Conservation (phyloP, 208 protist genomes). For the Balamuthia mandrillaris region DNA sequence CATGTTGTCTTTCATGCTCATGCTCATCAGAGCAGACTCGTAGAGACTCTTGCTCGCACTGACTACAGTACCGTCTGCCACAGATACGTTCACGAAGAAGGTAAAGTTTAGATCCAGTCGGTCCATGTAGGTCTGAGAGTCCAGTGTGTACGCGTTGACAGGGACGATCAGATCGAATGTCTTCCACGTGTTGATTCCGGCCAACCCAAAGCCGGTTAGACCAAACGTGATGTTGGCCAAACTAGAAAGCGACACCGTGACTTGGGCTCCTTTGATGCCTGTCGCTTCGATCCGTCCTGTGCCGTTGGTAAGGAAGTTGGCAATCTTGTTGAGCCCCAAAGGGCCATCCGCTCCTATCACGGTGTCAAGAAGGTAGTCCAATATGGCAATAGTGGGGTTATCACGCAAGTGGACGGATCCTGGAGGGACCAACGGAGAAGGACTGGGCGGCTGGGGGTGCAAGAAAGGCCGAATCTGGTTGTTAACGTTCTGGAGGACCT, state of each 20-base stretch:
- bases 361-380: conserved; percentile 37
- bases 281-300: not conserved
- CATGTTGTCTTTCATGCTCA: not conserved
- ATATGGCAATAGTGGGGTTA: not conserved
- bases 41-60: not conserved
- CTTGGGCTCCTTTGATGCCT: not conserved
- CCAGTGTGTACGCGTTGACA: not conserved
- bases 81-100: conserved; percentile 28
- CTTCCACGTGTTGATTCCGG: conserved; percentile 43
- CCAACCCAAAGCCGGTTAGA: not conserved
- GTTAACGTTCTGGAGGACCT: not conserved
- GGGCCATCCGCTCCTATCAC: conserved; percentile 30
- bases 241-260: not conserved
- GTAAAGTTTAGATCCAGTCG: not conserved
- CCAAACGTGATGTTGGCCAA: not conserved
- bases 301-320: conserved; percentile 41
- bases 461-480: not conserved
- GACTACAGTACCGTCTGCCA: not conserved
- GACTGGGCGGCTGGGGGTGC: not conserved
- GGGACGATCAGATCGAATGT: not conserved
- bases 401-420: conserved; percentile 15
- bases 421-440: not conserved
- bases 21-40: not conserved
- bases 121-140: not conserved
- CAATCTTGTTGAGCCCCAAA: conserved; percentile 42